Conservation (phyloP, 805 yeast species). For the Suhomyces sp. region DNA sequence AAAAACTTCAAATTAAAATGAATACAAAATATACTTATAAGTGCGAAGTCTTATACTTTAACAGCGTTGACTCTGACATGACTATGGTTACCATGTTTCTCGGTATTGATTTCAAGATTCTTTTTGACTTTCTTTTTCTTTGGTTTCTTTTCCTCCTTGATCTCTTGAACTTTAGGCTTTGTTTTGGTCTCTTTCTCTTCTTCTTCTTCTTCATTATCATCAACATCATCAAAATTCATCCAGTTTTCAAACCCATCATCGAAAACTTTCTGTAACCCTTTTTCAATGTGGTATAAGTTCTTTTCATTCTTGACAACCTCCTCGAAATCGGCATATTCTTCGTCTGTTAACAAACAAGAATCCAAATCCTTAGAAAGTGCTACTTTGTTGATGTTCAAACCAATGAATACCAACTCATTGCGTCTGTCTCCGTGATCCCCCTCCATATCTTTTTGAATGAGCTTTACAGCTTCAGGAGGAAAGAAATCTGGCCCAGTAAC, state of each 20-base stretch:
- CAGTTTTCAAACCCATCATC: conserved; percentile 48
- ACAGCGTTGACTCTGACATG: conserved; percentile 8
- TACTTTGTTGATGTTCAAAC: conserved; percentile 31
- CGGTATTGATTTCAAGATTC: conserved; percentile 3
- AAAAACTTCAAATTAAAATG: no score
- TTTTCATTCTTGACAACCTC: conserved; percentile 24
- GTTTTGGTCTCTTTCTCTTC: conserved; percentile 2
- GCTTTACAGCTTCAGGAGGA: conserved; percentile 30
- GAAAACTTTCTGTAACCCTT: conserved; percentile 23
- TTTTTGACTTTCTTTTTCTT: not conserved
- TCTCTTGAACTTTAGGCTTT: not conserved
- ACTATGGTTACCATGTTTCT: conserved; percentile 9
- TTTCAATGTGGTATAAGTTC: conserved; percentile 31
- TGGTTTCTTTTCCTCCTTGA: not conserved
- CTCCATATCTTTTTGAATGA: conserved; percentile 35
- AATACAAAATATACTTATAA: not conserved
- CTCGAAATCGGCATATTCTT: conserved; percentile 31
- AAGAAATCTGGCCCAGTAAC: conserved; percentile 31
- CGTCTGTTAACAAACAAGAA: conserved; percentile 39
- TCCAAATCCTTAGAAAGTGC: conserved; percentile 32
- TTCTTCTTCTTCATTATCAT: not conserved
- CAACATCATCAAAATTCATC: conserved; percentile 23
- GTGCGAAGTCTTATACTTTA: conserved; percentile 3
- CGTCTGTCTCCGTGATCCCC: conserved; percentile 44
- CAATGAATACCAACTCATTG: conserved; percentile 48